Conservation (phyloP, 2,329 filamentous ascomycete genomes). For the Aspergillus sp. region DNA sequence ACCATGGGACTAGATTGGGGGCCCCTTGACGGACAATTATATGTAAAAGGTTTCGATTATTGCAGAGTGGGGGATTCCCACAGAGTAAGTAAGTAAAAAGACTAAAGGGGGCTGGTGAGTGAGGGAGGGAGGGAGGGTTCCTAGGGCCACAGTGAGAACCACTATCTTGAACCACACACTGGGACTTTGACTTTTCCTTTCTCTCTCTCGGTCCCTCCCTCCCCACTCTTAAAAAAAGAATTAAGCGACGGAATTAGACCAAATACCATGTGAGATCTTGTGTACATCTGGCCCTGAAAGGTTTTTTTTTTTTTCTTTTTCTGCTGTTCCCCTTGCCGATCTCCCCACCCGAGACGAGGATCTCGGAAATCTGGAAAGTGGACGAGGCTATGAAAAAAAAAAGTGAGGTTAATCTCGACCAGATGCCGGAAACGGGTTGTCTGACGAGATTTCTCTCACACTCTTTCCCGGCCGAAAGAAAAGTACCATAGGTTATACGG, state of each 20-base stretch:
- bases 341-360: conserved; percentile 9
- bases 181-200: too few species aligned
- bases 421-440: too few species aligned
- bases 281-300: conserved; percentile 1
- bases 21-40: not conserved
- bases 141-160: not conserved
- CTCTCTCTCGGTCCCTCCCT: not conserved
- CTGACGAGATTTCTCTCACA: too few species aligned
- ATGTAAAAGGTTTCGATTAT: not conserved
- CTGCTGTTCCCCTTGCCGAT: conserved; percentile 10
- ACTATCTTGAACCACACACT: not conserved
- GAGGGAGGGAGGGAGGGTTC: too few species aligned
- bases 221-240: not conserved
- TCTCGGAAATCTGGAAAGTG: not conserved
- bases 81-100: not conserved
- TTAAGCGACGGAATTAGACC: not conserved
- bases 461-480: too few species aligned
- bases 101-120: too few species aligned
- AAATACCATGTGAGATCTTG: conserved; percentile 7
- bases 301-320: too few species aligned
- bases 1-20: not conserved
- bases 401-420: too few species aligned
- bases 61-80: not conserved
- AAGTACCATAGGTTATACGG: not conserved
- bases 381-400: not conserved